Evolutionary conservation across 2,329 filamentous ascomycete genomes (phyloP).

Genomic region (Aspergillus sojae): DNA sequence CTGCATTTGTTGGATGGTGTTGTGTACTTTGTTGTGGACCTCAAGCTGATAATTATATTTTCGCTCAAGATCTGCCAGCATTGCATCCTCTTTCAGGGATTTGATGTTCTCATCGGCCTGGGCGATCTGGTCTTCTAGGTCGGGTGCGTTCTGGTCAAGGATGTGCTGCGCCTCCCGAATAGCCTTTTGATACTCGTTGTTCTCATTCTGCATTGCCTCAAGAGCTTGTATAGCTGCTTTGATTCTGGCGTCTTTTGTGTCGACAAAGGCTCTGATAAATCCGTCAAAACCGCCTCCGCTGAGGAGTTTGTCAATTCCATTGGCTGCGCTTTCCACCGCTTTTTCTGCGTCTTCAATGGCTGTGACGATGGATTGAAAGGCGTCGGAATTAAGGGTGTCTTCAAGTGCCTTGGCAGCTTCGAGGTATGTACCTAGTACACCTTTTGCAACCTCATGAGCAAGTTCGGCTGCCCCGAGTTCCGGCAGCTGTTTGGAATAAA

Average conservation of each 20-base stretch:
- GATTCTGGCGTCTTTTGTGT: background rate
- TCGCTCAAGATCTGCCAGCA: background rate
- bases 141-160: background rate
- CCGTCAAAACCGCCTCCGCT: background rate
- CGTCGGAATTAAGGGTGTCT: background rate
- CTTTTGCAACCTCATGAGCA: background rate
- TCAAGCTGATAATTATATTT: background rate
- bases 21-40: background rate
- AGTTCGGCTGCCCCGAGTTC: background rate
- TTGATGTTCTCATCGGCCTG: background rate
- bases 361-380: background rate
- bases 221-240: background rate
- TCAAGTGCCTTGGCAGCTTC: background rate
- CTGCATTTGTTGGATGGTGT: slow-evolving; percentile 3
- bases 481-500: background rate
- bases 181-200: background rate
- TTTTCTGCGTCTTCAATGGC: background rate
- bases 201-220: background rate
- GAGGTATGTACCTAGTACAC: accelerated
- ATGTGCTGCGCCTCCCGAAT: background rate
- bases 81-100: background rate
- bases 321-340: background rate
- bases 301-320: background rate
- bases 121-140: background rate
- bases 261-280: background rate